Evolutionary conservation across 108 stramenopile species (phyloP), one percentile per base, ranked within the genome.

Genomic region (Cylindrotheca fusiformis): DNA sequence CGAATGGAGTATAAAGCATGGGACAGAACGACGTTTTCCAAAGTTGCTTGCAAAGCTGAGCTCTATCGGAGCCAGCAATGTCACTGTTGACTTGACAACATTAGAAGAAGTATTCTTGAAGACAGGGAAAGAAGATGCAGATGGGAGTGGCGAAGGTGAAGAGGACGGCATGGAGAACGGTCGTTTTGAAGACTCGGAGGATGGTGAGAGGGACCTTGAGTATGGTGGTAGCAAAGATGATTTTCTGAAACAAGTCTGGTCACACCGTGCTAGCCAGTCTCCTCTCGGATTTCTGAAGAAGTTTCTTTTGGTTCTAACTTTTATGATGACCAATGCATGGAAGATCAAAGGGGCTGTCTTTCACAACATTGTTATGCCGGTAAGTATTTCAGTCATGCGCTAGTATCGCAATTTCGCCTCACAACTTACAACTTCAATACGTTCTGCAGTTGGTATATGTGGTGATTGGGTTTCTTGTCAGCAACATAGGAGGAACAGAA

Each of bases 41-140:
- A 21, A 26, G 10, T 28, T 63, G 3, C 72, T 80, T 1, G 21
- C 45, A 2, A 12, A 20, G n/a, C 32, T 76, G 31, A 30, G 45
- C 10, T 19, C 8, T 12, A n/a, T 22, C 22, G 71, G 78, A 0
- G 64, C 30, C 24, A 41, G 24, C 3, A 48, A 62, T 32, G 41
- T 69, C 4, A 58, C 67, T 1, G 50, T 79, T 23, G 74, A 76
- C 17, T 36, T 79, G 47, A 76, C 75, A 4, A 72, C 75, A 3
- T 32, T 79, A n/a, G 63, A 64, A 30, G 51, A 75, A 26, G 78
- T 79, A 3, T 80, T 80, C 33, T 52, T 80, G 24, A 48, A 72
- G 22, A 76, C 75, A 6, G 79, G 79, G 1, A 47, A 68, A 26
- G 79, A 80, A 56, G 63, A 63, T 6, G 32, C 65, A 6, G 65